Base-by-base conservation (phyloP, 2,329 filamentous ascomycete species). In the Sarocladium brachiariae region DNA sequence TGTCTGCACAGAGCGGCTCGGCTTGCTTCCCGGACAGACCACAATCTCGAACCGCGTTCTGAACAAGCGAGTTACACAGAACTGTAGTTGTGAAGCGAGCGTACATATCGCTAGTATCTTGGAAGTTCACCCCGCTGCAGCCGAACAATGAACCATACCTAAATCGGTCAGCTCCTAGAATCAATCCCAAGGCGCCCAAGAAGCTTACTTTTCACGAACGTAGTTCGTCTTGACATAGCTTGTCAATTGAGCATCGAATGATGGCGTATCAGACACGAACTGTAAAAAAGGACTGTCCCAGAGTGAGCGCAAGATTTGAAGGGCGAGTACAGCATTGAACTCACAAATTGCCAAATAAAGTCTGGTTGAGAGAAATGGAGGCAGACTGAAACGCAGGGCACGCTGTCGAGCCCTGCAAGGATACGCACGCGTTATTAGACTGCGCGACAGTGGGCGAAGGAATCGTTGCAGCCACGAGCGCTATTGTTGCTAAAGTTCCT, bases 41-140 rank as follows among this genome's bases (percentile, higher is more conserved):
- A 69, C 93, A 99, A 23, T 77, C 63, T 10, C 70, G 64, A 59
- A 86, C 82, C 4, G 93, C 97, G 63, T 89, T 91, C 68, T 99
- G 93, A 48, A 99, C 81, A 63, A 99, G 87, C 57, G 88, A 80
- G 74, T 95, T 97, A 77, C 93, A 99, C 56, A 99, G 78, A 56
- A 95, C 85, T 54, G 87, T 93, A 43, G 83, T 93, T 4, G 92
- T 95, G 70, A 92, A 99, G 59, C 93, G 86, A 46, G 93, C 92
- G 69, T 99, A 99, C 61, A 91, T 80, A 61, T 86, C 78, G 58
- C 81, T 85, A 3, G 89, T 85, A 64, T 95, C 87, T 51, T 81
- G 81, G 51, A 91, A 77, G 61, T 93, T 81, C 60, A 96, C 75
- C 55, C 80, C 78, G 45, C 79, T 76, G 65, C 93, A 99, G 51